A percentile compares a stretch with the other conserved stretches of the same genome.
These are phyloP conservation scores for Avena eriantha DNA, from an alignment of 176 grass and related monocot genomes.

Conservation along the genomic window DNA sequence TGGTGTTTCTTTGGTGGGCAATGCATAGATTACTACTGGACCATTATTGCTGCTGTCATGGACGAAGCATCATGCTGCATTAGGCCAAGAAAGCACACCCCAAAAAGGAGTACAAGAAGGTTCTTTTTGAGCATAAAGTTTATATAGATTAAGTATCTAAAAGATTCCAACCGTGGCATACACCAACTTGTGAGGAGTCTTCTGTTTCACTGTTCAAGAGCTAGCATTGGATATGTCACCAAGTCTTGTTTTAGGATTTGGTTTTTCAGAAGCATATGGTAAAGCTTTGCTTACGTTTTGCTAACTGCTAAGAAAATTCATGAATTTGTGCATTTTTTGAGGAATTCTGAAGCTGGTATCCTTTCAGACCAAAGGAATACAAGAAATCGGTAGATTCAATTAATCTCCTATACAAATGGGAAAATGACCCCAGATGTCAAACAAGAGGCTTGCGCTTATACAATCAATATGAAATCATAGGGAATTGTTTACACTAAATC, in stretches of 20 bases:
- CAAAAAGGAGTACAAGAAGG: not conserved
- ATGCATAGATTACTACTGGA: conserved; percentile 32
- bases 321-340: not conserved
- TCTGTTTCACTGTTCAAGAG: not conserved
- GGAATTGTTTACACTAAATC: not conserved
- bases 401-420: not conserved
- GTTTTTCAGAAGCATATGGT: not conserved
- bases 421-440: not conserved
- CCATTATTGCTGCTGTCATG: conserved; percentile 22
- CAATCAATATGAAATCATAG: not conserved
- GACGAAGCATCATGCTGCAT: conserved; percentile 29
- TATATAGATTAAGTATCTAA: not conserved
- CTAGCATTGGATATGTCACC: not conserved
- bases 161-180: not conserved
- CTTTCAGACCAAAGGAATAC: not conserved
- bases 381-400: not conserved
- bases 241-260: not conserved
- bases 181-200: conserved; percentile 20
- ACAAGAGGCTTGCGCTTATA: not conserved
- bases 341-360: not conserved
- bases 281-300: not conserved
- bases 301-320: not conserved
- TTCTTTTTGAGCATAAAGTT: conserved; percentile 31
- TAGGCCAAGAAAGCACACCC: conserved; percentile 7
- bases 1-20: not conserved